Evolutionary conservation across 164 flowering plant species (phyloP).

Genomic region (Magnolia kwangsiensis): DNA sequence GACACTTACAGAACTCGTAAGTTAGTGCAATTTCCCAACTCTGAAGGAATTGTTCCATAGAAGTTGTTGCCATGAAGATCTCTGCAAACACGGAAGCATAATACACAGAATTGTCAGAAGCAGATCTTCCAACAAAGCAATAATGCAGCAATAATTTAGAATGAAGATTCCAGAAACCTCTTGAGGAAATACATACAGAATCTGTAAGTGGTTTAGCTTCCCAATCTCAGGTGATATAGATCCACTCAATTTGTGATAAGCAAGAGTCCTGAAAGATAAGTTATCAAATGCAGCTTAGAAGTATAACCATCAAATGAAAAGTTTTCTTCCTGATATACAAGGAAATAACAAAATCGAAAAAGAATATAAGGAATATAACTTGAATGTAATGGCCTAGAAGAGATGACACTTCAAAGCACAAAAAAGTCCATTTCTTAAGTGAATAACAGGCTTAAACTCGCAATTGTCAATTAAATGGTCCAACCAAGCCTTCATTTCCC

Average conservation of each 20-base stretch:
- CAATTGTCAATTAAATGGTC: not conserved
- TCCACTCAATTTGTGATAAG: constrained; percentile 74
- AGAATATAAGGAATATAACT: not conserved
- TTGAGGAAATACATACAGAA: constrained; percentile 53
- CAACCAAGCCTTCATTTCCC: not conserved
- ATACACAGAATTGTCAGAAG: constrained; percentile 15
- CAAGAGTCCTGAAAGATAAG: constrained; percentile 56
- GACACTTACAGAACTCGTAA: constrained; percentile 71
- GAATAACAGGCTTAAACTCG: not conserved
- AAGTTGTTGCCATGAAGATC: constrained; percentile 75
- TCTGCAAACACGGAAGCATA: constrained; percentile 27
- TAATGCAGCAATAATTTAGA: constrained; percentile 2
- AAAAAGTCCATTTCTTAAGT: not conserved
- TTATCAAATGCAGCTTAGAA: not conserved
- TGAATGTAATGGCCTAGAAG: not conserved
- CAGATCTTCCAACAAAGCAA: not conserved
- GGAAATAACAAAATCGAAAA: not conserved
- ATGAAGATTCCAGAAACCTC: constrained; percentile 6
- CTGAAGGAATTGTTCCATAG: constrained; percentile 78
- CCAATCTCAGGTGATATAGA: constrained; percentile 86
- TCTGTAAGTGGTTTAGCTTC: constrained; percentile 65
- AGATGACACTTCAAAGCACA: not conserved
- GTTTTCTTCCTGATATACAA: no score
- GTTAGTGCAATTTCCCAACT: constrained; percentile 75
- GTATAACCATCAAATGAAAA: not conserved